Evolutionary conservation across 2,329 filamentous ascomycete genomes (phyloP).

Genomic region (Stemphylium lycopersici): DNA sequence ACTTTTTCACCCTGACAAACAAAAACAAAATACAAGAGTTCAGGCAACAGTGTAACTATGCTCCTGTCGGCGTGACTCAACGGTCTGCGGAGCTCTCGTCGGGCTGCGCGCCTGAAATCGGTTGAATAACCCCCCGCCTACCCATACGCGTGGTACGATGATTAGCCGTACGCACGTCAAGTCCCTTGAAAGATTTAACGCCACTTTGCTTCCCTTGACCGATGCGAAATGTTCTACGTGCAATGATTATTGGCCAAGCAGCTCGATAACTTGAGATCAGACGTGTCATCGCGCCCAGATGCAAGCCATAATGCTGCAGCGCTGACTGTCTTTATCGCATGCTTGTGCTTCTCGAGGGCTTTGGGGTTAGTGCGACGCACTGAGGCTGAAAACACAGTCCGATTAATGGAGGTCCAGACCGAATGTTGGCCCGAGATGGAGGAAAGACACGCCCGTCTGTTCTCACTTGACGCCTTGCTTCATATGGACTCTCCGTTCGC

Average conservation of each 20-base stretch:
- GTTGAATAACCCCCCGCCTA: constrained; percentile 6
- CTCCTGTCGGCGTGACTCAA: neutral
- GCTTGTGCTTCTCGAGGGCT: neutral
- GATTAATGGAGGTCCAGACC: neutral
- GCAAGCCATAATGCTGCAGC: neutral
- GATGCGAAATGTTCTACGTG: too few relatives aligned
- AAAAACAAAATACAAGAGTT: too few relatives aligned
- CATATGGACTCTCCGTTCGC: too few relatives aligned
- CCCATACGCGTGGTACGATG: neutral
- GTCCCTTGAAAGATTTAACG: neutral
- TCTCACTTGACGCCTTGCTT: neutral
- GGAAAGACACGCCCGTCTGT: neutral
- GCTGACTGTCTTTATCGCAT: neutral
- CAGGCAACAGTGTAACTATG: neutral
- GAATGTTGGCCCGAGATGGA: constrained; percentile 1
- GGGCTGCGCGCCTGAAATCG: neutral
- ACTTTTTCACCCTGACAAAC: too few relatives aligned
- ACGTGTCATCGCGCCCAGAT: neutral
- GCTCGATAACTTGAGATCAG: neutral
- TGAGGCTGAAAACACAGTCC: neutral
- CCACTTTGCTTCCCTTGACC: neutral
- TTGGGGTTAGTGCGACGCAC: neutral
- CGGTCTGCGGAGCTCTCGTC: neutral
- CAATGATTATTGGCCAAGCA: too few relatives aligned
- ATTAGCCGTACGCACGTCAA: neutral